Conservation (phyloP, 169 alveolate genomes). For the Plasmodium knowlesi region DNA sequence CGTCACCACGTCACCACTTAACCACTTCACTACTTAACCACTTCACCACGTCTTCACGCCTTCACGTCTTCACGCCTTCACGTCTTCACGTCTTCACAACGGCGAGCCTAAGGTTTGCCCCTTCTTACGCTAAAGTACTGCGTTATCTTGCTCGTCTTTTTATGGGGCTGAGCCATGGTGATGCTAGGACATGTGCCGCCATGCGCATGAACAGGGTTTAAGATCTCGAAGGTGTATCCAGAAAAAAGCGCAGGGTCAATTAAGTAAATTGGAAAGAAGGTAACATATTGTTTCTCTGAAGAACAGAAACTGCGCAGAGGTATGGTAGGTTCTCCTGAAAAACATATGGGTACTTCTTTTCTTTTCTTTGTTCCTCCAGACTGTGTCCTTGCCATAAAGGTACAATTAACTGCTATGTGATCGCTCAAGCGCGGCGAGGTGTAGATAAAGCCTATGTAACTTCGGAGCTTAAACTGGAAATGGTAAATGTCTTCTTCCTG, state of each 20-base stretch:
- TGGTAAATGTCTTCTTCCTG: slow-evolving; percentile 28
- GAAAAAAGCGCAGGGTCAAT: slow-evolving; percentile 29
- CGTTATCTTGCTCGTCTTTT: slow-evolving; percentile 53
- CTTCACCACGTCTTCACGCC: too few species aligned
- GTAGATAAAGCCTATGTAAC: slow-evolving; percentile 71
- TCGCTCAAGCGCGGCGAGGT: slow-evolving; percentile 64
- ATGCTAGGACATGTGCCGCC: slow-evolving; percentile 8
- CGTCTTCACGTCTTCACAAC: too few species aligned
- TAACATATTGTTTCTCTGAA: slow-evolving; percentile 8
- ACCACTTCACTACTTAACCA: too few species aligned
- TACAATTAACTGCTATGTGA: slow-evolving; percentile 70
- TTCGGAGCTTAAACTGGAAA: slow-evolving; percentile 42
- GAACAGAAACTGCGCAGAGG: slow-evolving; percentile 4
- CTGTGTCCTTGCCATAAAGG: background rate
- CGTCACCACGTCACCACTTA: too few species aligned
- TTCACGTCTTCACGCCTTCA: too few species aligned
- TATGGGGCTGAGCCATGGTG: slow-evolving; percentile 33
- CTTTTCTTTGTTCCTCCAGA: background rate
- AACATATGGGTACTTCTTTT: slow-evolving; percentile 12
- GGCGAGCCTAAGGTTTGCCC: background rate
- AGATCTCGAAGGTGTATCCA: background rate
- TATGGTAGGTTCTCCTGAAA: slow-evolving; percentile 10
- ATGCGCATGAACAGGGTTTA: slow-evolving; percentile 27
- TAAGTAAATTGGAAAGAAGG: slow-evolving; percentile 18
- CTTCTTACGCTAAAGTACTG: slow-evolving; percentile 27